These are phyloP conservation scores for Funneliformis mosseae DNA, from an alignment of 192 early-diverging fungal genomes.

Conservation along the genomic window DNA sequence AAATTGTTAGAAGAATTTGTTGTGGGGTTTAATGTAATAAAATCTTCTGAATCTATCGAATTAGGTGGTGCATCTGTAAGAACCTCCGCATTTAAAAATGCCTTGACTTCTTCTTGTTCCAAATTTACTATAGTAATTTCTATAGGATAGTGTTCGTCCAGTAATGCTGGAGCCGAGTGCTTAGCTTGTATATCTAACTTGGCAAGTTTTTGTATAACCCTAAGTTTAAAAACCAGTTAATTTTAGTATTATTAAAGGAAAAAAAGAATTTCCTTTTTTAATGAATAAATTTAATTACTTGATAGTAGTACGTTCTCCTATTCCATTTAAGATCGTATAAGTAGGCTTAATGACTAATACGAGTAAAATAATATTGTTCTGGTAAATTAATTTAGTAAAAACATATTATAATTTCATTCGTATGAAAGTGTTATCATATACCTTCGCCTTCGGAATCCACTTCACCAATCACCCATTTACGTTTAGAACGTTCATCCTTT, in stretches of 20 bases:
- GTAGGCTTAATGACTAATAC: slow-evolving; percentile 28
- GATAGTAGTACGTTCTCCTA: slow-evolving; percentile 52
- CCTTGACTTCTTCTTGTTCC: slow-evolving; percentile 61
- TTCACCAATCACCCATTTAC: slow-evolving; percentile 29
- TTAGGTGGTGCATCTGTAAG: slow-evolving; percentile 39
- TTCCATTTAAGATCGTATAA: slow-evolving; percentile 54
- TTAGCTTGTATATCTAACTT: slow-evolving; percentile 55
- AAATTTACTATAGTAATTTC: slow-evolving; percentile 64
- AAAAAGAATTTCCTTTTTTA: slow-evolving; percentile 4
- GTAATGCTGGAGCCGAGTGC: slow-evolving; percentile 62
- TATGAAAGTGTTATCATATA: neutral
- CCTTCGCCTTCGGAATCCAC: neutral
- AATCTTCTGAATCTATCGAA: slow-evolving; percentile 32
- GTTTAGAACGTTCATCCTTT: slow-evolving; percentile 38
- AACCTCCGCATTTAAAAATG: slow-evolving; percentile 59
- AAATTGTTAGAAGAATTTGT: slow-evolving; percentile 23
- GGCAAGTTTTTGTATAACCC: slow-evolving; percentile 63
- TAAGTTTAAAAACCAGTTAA: neutral
- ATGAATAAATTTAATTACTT: slow-evolving; percentile 37
- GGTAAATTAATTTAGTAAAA: neutral
- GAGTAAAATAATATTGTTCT: neutral
- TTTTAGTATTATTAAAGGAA: neutral
- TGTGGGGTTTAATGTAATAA: slow-evolving; percentile 26
- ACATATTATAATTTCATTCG: neutral
- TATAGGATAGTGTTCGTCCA: slow-evolving; percentile 70